Evolutionary conservation across 2,329 filamentous ascomycete genomes (phyloP).

Genomic region (Rutstroemia sp.): DNA sequence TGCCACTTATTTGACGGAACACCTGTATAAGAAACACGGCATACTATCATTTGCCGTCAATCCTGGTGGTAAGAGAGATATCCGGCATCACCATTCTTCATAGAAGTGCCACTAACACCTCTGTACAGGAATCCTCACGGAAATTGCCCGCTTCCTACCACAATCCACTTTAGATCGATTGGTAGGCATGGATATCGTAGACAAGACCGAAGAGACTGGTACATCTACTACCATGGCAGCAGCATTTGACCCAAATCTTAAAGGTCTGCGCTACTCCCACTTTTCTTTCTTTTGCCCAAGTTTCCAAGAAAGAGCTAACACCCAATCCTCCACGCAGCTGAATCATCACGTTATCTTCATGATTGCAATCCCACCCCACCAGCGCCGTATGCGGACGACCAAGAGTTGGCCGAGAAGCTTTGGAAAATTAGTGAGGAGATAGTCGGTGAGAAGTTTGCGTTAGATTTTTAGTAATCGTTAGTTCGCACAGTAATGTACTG

Average conservation of each 20-base stretch:
- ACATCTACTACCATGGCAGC: constrained; percentile 30
- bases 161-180: neutral
- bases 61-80: constrained; percentile 11
- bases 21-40: neutral
- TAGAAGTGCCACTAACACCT: neutral
- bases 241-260: constrained; percentile 32
- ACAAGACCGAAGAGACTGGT: constrained; percentile 8
- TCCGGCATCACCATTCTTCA: neutral
- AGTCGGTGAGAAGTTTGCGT: constrained; percentile 35
- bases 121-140: neutral
- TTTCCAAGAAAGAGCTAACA: constrained; percentile 26
- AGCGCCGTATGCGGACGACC: constrained; percentile 22
- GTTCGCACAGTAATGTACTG: neutral
- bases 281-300: constrained; percentile 11
- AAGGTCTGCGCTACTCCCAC: neutral
- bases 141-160: neutral
- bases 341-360: constrained; percentile 29
- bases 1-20: neutral
- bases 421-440: constrained; percentile 41
- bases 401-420: constrained; percentile 33
- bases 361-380: constrained; percentile 12
- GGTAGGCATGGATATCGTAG: neutral
- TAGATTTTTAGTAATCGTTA: neutral
- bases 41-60: constrained; percentile 2
- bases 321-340: constrained; percentile 27